Base-by-base conservation (phyloP, 2,329 filamentous ascomycete species). In the Apiospora rasikravindrae region DNA sequence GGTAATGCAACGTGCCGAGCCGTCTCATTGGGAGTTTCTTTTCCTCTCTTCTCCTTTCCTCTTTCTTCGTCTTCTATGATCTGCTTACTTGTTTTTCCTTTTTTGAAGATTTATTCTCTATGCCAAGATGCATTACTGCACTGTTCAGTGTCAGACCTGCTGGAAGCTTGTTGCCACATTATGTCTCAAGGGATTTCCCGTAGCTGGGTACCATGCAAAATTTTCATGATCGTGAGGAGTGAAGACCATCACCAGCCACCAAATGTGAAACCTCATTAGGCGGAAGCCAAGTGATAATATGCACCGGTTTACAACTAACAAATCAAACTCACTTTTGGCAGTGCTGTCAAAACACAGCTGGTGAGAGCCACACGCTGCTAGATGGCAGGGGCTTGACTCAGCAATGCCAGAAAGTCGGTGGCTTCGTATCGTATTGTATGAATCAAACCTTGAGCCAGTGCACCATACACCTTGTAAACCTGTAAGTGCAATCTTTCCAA, bases 1-100 rank as follows among this genome's bases (percentile, higher is more conserved):
- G 57, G 40, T 64, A 40, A 64, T 40, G 57, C 57, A 64, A 64
- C 33, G 57, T 64, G 57, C 57, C 57, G 57, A 64, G 57, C 57
- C 57, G 57, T 64, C 19, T 64, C 13, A 4, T 40, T n/a, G 57
- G 8, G 19, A 14, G 8, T 33, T 13, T 22, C 8, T 33, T 64
- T n/a, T 64, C 33, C 10, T 7, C 8, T n/a, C 33, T 11, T 40
- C 26, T 26, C 51, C 51, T 14, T 29, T 57, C 26, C 26, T 7
- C 26, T 19, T 24, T 57, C 14, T 19, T 29, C 16, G 29, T 2
- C 40, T 7, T 8, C n/a, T 49, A n/a, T 8, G 2, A n/a, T 40
- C 19, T 11, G 57, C 57, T 64, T 64, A 16, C 26, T 24, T 42
- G 22, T n/a, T 13, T 51, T 51, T 10, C 47, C 26, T 51, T 42